These are phyloP conservation scores for Myriosclerotinia scirpicola DNA, from an alignment of 2,329 filamentous ascomycete genomes.

Conservation along the genomic window DNA sequence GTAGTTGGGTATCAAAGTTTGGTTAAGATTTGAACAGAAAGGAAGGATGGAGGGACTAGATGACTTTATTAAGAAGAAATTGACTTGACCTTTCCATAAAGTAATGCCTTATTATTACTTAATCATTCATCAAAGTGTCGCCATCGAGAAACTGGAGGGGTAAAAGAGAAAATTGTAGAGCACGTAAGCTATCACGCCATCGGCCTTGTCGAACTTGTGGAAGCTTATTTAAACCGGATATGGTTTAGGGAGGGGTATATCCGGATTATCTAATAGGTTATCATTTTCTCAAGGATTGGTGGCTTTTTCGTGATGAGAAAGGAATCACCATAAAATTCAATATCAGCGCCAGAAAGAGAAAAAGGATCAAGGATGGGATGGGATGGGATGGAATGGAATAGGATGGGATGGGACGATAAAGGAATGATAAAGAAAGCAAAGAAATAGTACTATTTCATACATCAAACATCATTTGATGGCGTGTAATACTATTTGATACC, in stretches of 20 bases:
- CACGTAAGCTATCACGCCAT: slow-evolving; percentile 24
- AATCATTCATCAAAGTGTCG: slow-evolving; percentile 17
- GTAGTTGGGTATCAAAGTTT: background rate
- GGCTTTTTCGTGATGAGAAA: slow-evolving; percentile 6
- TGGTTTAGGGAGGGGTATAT: slow-evolving; percentile 23
- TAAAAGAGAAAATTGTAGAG: slow-evolving; percentile 12
- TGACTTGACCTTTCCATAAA: background rate
- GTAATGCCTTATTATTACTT: slow-evolving; percentile 17
- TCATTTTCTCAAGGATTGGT: background rate
- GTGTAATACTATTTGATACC: too few species aligned
- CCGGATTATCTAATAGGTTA: slow-evolving; percentile 7
- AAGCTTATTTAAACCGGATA: slow-evolving; percentile 9
- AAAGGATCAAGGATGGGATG: too few species aligned
- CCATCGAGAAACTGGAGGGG: slow-evolving; percentile 13
- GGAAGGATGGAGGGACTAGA: background rate
- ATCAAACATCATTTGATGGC: too few species aligned
- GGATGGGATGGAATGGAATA: background rate
- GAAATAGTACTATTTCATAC: too few species aligned
- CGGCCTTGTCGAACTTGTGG: slow-evolving; percentile 3
- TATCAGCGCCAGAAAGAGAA: background rate
- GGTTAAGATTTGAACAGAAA: background rate
- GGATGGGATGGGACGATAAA: background rate
- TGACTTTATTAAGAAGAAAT: background rate
- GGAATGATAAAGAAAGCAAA: background rate
- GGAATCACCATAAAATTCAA: background rate